phyloP scores from a whole-genome alignment of 331 rosid genomes.

The Saraca asoca region DNA sequence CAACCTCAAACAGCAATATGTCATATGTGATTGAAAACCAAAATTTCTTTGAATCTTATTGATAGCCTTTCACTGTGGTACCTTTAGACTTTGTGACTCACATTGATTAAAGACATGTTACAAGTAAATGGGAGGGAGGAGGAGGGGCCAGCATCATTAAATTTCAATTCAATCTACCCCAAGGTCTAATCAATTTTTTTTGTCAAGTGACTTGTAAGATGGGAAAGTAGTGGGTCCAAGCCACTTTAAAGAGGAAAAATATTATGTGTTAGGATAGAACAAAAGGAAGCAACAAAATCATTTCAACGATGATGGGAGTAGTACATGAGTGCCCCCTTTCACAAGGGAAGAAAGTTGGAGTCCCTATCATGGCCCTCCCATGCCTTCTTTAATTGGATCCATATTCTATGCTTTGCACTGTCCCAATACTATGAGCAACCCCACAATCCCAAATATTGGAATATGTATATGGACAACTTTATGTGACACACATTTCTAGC shows the following conservation, averaged over 20 bases:
- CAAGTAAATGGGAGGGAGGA: not conserved
- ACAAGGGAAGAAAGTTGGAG: conserved; percentile 71
- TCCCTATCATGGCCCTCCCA: conserved; percentile 56
- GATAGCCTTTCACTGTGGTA: too few relatives aligned
- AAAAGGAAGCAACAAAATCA: conserved; percentile 69
- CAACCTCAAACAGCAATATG: conserved; percentile 34
- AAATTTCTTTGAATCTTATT: too few relatives aligned
- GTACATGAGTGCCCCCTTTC: conserved; percentile 65
- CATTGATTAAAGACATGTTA: conserved; percentile 33
- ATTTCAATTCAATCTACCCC: conserved; percentile 35
- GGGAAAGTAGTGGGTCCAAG: conserved; percentile 48
- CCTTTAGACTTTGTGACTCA: too few relatives aligned
- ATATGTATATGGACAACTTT: conserved; percentile 51
- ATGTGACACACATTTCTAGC: conserved; percentile 54
- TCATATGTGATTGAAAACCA: conserved; percentile 34
- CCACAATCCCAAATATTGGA: conserved; percentile 42
- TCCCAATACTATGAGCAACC: conserved; percentile 47
- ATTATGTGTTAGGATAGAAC: conserved; percentile 48
- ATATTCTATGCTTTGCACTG: conserved; percentile 62
- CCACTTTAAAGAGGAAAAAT: conserved; percentile 35
- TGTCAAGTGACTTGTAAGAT: conserved; percentile 46
- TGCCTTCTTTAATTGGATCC: conserved; percentile 53
- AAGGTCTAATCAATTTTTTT: conserved; percentile 34
- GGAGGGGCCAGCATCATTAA: conserved; percentile 36
- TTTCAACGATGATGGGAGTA: conserved; percentile 59